Conservation (phyloP, 805 yeast genomes). For the Kazachstania bromeliacearum region DNA sequence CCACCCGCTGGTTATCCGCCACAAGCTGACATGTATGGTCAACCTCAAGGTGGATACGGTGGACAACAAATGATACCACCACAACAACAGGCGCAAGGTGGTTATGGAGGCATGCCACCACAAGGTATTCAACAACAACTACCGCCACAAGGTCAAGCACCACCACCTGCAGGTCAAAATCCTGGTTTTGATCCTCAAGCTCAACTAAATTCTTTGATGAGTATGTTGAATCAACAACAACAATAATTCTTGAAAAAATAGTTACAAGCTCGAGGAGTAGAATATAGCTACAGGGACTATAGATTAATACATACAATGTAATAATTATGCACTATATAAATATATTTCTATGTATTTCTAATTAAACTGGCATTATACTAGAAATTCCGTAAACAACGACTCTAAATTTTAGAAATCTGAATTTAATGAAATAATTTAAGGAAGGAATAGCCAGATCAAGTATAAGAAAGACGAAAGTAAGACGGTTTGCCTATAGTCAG, state of each 20-base stretch:
- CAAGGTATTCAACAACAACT: conserved; percentile 15
- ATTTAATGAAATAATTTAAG: too few relatives aligned
- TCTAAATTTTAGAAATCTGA: too few relatives aligned
- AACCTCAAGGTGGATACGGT: conserved; percentile 2
- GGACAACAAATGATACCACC: conserved; percentile 5
- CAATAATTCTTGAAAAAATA: neutral
- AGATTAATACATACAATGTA: too few relatives aligned
- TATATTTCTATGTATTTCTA: too few relatives aligned
- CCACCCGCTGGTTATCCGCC: conserved; percentile 2
- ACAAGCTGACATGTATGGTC: conserved; percentile 6
- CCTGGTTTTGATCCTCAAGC: conserved; percentile 35
- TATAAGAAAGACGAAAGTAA: too few relatives aligned
- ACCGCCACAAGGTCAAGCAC: conserved; percentile 16
- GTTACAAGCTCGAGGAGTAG: neutral
- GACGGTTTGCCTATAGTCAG: too few relatives aligned
- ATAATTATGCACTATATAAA: too few relatives aligned
- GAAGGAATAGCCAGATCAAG: too few relatives aligned
- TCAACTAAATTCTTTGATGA: conserved; percentile 35
- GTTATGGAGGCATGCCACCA: conserved; percentile 7
- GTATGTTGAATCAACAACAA: conserved; percentile 34
- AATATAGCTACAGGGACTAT: too few relatives aligned
- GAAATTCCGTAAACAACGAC: too few relatives aligned
- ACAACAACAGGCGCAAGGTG: conserved; percentile 11
- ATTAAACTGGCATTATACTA: too few relatives aligned
- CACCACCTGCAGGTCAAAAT: too few relatives aligned